Base-by-base conservation (phyloP, 148 eudicot species). In the Fagopyrum esculentum region DNA sequence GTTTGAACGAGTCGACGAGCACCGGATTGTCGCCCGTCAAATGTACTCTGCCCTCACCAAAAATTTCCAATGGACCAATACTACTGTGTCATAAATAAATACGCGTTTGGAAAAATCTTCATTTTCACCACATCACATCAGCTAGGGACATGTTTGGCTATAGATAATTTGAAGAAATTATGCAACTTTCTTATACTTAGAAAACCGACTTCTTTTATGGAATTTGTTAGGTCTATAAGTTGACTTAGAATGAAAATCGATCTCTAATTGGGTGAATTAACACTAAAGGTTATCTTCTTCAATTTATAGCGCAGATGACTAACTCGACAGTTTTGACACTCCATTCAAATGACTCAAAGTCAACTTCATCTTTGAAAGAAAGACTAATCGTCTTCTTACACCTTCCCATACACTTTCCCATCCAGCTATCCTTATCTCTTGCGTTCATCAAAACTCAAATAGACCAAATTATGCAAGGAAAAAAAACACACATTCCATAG, bases 321-420 rank as follows among this genome's bases (percentile, higher is more conserved):
- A 12, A 49, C 52, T 49, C 12, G 2, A 49, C 0, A 49, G 0
- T 49, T 49, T 49, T 49, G 52, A 49, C 52, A 8, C 52, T 49
- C 52, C 9, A 49, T 12, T 8, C 9, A 49, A 49, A 49, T 8
- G 52, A 8, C 52, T 49, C 12, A 2, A 49, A 49, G 52, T 49
- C 52, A 49, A 55, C 60, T 15, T 55, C 5, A 55, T 55, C 16
- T 4, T 55, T 55, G 60, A 1, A 12, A 7, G 1, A 49, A 49
- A 64, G 10, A 35, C 15, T 30, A 11, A 10, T 9, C 2, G 5
- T 61, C n/a, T 64, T 40, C 46, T 40, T 30, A 64, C 71, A 66
- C 47, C 46, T 66, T 66, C 71, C 71, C 6, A 66, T 15, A 66
- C 71, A 66, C 71, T 66, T 66, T 40, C 71, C 71, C 9, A 6